Percentiles rank a stretch among this genome's conserved stretches.
phyloP scores from a whole-genome alignment of 2,329 filamentous ascomycete genomes.

The Penicillium sclerotigenum region DNA sequence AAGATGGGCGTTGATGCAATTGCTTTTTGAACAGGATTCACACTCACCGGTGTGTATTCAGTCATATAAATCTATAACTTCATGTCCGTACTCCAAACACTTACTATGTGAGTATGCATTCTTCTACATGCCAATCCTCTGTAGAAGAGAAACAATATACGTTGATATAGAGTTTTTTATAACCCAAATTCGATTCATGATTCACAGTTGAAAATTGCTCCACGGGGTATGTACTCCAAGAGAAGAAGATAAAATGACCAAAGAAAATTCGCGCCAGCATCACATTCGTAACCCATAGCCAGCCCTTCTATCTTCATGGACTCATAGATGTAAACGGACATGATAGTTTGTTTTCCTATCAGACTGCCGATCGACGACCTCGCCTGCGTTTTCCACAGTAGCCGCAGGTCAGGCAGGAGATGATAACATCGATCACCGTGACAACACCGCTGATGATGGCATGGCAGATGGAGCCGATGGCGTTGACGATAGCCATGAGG shows the following conservation, averaged over 20 bases:
- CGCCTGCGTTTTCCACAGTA: slow-evolving; percentile 33
- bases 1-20: background rate
- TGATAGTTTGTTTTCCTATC: background rate
- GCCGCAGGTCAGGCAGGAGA: slow-evolving; percentile 59
- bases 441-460: slow-evolving; percentile 68
- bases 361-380: slow-evolving; percentile 24
- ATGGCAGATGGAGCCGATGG: slow-evolving; percentile 61
- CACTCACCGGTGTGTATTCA: background rate
- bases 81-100: background rate
- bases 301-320: background rate
- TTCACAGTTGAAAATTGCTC: background rate
- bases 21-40: background rate
- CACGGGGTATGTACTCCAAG: slow-evolving; percentile 6
- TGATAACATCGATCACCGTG: slow-evolving; percentile 62
- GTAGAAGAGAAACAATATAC: background rate
- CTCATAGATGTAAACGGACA: background rate
- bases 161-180: background rate
- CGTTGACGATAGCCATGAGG: slow-evolving; percentile 67
- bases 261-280: background rate
- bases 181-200: background rate
- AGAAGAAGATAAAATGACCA: background rate
- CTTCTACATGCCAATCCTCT: background rate
- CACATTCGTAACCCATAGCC: slow-evolving; percentile 5
- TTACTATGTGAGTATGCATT: background rate
- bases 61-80: background rate